Percentiles rank a stretch among this genome's conserved stretches.
Conservation (phyloP, 352 stramenopile genomes). For the Globisporangium paddicum region DNA sequence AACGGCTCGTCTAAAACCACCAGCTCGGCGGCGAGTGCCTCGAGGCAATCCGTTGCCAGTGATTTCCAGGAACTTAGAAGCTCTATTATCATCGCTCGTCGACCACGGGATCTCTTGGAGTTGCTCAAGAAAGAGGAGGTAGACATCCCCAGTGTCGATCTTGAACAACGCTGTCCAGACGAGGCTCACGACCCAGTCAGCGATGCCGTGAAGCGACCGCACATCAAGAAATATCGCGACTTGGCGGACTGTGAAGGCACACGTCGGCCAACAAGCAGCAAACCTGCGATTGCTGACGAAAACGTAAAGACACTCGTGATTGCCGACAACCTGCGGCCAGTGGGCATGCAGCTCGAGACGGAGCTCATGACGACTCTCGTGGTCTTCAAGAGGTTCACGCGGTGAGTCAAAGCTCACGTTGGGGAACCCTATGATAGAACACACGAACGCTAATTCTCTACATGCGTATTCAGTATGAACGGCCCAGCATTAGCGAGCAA, state of each 20-base stretch:
- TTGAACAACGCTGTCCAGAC: background rate
- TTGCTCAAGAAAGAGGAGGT: conserved; percentile 12
- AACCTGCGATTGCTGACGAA: background rate
- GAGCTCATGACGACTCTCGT: conserved; percentile 24
- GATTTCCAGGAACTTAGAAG: background rate
- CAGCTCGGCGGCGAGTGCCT: too few relatives aligned
- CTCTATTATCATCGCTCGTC: background rate
- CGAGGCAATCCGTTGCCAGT: background rate
- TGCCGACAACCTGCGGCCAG: conserved; percentile 16
- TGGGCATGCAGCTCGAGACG: conserved; percentile 34
- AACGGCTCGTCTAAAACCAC: background rate
- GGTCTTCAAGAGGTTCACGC: conserved; percentile 31
- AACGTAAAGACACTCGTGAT: conserved; percentile 21
- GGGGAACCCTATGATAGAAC: too few relatives aligned
- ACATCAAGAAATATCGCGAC: conserved; percentile 14
- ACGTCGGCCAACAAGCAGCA: background rate
- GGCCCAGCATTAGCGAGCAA: conserved; percentile 10
- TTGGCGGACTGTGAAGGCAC: conserved; percentile 18
- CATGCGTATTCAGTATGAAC: conserved; percentile 1
- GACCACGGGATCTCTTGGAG: conserved; percentile 4
- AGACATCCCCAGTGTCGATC: background rate
- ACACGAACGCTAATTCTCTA: too few relatives aligned
- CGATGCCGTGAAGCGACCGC: background rate
- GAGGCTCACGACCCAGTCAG: background rate
- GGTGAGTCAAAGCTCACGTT: conserved; percentile 10